Evolutionary conservation across 2,329 filamentous ascomycete genomes (phyloP).

Genomic region (Colletotrichum brevisporum): DNA sequence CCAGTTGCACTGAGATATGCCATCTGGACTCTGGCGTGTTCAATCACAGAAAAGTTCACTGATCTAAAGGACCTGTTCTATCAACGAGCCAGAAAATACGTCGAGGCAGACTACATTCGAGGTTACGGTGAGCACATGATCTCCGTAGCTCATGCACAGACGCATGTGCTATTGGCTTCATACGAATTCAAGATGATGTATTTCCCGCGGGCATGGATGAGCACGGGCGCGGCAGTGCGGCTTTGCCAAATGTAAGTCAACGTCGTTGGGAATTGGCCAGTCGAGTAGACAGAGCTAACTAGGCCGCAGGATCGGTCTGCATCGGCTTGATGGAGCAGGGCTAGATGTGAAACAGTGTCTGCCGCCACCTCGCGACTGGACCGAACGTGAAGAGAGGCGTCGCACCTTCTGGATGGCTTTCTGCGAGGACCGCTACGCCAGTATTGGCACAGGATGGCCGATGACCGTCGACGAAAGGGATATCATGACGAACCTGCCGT

Average conservation of each 20-base stretch:
- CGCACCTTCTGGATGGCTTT: conserved; percentile 97
- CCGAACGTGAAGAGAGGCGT: conserved; percentile 89
- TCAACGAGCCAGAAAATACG: conserved; percentile 87
- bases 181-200: conserved; percentile 99
- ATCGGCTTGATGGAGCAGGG: conserved; percentile 85
- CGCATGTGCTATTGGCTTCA: conserved; percentile 82
- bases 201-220: conserved; percentile 96
- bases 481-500: conserved; percentile 87
- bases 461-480: conserved; percentile 94
- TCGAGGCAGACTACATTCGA: conserved; percentile 90
- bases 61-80: conserved; percentile 91
- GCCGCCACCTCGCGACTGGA: conserved; percentile 90
- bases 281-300: conserved; percentile 55
- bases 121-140: conserved; percentile 93
- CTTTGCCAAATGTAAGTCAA: conserved; percentile 83
- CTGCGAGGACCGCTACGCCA: conserved; percentile 90
- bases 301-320: conserved; percentile 85
- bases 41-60: conserved; percentile 84
- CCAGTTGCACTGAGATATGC: conserved; percentile 92
- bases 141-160: conserved; percentile 87
- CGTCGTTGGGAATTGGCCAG: not conserved
- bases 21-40: conserved; percentile 96
- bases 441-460: conserved; percentile 97
- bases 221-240: conserved; percentile 84
- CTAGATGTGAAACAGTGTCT: conserved; percentile 95